Evolutionary conservation across 495 filamentous ascomycete genomes (phyloP), one percentile per base, ranked within the genome.

Genomic region (Penicillium salamii): DNA sequence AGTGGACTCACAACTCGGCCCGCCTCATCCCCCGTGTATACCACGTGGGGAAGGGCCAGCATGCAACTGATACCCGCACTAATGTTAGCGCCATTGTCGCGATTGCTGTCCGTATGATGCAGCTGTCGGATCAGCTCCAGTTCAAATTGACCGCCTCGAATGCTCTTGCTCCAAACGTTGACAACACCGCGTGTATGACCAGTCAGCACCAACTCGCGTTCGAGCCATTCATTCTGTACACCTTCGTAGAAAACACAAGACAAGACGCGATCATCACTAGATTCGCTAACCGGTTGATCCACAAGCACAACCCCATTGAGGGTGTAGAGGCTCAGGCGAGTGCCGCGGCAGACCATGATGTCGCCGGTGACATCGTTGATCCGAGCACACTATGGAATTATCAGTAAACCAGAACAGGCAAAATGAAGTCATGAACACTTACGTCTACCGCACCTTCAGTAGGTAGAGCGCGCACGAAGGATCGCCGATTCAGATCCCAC

Each of bases 231-330:
- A 55, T 91, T 96, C 0, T 87, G 86, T 1, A 82, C 77, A 0
- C 93, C 93, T 65, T 98, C 91, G 72, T 97, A 97, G 66, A 95
- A 96, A 11, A 91, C 88, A 55, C 91, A 96, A 13, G 84, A 83
- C 29, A 85, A 70, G 7, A 97, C 80, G 26, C 70, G 80, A 52
- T 93, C 89, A 26, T 93, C 90, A 9, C 69, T 69, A 7, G 82
- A 79, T 4, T 82, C 80, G 46, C 87, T 90, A 3, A 95, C 80
- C 23, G 83, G 82, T 60, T 95, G 88, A 45, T 91, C 84, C 2
- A 96, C 75, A 11, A 97, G 67, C 0, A 91, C 52, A 20, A 87
- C 79, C 7, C 93, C 93, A 56, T 98, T 98, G 19, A 98, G 75
- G 0, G 89, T 93, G 64, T 87, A 97, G n/a, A 98, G 66, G 7